Conservation (phyloP, 1,284 basidiomycete species). For the Xanthoconium separans region DNA sequence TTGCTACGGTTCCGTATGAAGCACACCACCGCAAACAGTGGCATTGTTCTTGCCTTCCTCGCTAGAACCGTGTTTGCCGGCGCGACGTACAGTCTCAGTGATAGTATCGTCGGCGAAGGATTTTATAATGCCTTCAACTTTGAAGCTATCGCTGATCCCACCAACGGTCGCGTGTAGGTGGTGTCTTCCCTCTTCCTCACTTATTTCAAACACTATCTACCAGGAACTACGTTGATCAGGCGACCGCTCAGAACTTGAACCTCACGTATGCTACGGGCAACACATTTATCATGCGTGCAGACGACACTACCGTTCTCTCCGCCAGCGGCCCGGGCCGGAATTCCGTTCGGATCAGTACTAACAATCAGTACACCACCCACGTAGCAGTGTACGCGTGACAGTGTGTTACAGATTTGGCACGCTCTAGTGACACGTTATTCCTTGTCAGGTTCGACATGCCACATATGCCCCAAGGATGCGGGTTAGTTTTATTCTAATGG, state of each 20-base stretch:
- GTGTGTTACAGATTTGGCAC: background rate
- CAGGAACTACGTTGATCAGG: slow-evolving; percentile 52
- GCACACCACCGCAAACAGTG: background rate
- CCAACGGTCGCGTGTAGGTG: slow-evolving; percentile 47
- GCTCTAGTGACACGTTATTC: background rate
- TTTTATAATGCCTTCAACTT: slow-evolving; percentile 46
- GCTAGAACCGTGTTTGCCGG: slow-evolving; percentile 27
- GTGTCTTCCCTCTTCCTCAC: background rate
- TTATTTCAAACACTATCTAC: background rate
- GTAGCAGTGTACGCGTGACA: slow-evolving; percentile 52
- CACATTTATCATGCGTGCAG: slow-evolving; percentile 55
- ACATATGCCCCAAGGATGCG: slow-evolving; percentile 64
- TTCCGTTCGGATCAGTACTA: slow-evolving; percentile 56
- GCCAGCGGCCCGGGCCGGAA: slow-evolving; percentile 53
- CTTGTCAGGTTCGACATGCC: slow-evolving; percentile 33
- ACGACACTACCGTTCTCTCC: slow-evolving; percentile 45
- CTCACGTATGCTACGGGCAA: slow-evolving; percentile 46
- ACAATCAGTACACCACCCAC: slow-evolving; percentile 50
- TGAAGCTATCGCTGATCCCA: slow-evolving; percentile 46
- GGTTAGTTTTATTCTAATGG: slow-evolving; percentile 38
- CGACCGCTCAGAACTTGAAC: slow-evolving; percentile 45
- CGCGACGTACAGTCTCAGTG: slow-evolving; percentile 36
- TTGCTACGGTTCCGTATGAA: slow-evolving; percentile 17
- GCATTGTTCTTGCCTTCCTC: slow-evolving; percentile 18
- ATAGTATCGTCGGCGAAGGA: slow-evolving; percentile 39